Percentiles rank a stretch among this genome's conserved stretches.
phyloP scores from a whole-genome alignment of 306 rosid species.

The Cicer judaicum region DNA sequence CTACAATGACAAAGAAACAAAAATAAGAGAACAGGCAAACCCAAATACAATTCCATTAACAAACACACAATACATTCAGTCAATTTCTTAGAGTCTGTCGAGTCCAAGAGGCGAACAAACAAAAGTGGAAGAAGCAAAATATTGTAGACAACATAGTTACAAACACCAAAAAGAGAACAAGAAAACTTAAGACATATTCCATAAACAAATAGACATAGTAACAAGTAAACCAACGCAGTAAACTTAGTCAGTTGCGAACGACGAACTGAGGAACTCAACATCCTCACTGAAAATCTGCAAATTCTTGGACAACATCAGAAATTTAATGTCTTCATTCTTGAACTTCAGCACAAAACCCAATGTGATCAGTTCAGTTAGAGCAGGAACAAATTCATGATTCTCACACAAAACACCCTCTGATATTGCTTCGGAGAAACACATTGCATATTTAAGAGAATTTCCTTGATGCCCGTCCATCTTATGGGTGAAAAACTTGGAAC shows the following conservation, averaged over 20 bases:
- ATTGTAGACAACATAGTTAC: not conserved
- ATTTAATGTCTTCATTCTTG: constrained; percentile 56
- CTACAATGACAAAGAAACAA: no score
- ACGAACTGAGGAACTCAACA: constrained; percentile 56
- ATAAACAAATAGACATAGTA: not conserved
- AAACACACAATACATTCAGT: no score
- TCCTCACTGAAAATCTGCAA: constrained; percentile 70
- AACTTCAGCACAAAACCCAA: constrained; percentile 63
- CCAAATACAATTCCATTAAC: no score
- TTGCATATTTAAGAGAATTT: not conserved
- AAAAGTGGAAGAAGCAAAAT: not conserved
- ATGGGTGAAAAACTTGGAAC: constrained; percentile 50
- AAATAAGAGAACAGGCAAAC: no score
- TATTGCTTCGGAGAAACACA: constrained; percentile 59
- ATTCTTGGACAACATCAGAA: constrained; percentile 69
- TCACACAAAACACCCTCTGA: constrained; percentile 64
- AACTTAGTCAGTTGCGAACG: constrained; percentile 49
- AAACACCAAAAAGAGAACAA: not conserved
- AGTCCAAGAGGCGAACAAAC: not conserved
- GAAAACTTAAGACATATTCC: not conserved
- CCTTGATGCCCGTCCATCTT: not conserved
- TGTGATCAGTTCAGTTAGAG: constrained; percentile 66
- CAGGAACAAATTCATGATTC: constrained; percentile 52
- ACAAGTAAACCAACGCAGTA: not conserved
- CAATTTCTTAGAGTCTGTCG: no score